Evolutionary conservation across 139 green algal species (phyloP), one percentile per base, ranked within the genome.

Genomic region (Tetradesmus obliquus): DNA sequence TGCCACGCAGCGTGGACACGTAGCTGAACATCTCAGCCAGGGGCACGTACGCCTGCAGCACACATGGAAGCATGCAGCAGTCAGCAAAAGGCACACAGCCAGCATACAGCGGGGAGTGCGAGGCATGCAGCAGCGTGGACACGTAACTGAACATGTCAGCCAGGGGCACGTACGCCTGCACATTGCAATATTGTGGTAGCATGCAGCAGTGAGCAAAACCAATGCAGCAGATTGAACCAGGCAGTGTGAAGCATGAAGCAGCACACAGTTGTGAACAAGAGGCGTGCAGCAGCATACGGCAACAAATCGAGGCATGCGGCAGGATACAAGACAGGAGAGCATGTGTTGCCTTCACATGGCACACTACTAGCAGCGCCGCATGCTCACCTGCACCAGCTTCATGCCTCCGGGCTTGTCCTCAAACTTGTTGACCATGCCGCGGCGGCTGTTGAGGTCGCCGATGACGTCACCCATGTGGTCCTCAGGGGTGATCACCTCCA

Each of bases 101-200:
- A n/a, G n/a, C n/a, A n/a, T n/a, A n/a, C n/a, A n/a, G n/a, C n/a
- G n/a, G n/a, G n/a, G n/a, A n/a, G n/a, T n/a, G n/a, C n/a, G n/a
- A n/a, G n/a, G n/a, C n/a, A n/a, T n/a, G n/a, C n/a, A n/a, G 97
- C 91, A 99, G 96, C 74, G 95, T 98, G 79, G 94, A 98, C 51
- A 99, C 98, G 91, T 99, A 99, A 86, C 98, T 95, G 95, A 99
- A 99, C 98, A 99, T 99, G 95, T 99, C 98, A 10, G 95, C 93
- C 17, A 99, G 96, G 1, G 98, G 98, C 80, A 99, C 98, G 55
- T 79, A 95, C 3, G 98, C 97, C 91, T 96, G 53, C 81, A 86
- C 15, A 8, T 95, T 89, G 99, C 95, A 84, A 32, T n/a, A 0
- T 45, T 45, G 32, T 45, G 32, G 32, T 0, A 45, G 32, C 32